Base-by-base conservation (phyloP, 1,284 basidiomycete species). In the Trametes polyzona region DNA sequence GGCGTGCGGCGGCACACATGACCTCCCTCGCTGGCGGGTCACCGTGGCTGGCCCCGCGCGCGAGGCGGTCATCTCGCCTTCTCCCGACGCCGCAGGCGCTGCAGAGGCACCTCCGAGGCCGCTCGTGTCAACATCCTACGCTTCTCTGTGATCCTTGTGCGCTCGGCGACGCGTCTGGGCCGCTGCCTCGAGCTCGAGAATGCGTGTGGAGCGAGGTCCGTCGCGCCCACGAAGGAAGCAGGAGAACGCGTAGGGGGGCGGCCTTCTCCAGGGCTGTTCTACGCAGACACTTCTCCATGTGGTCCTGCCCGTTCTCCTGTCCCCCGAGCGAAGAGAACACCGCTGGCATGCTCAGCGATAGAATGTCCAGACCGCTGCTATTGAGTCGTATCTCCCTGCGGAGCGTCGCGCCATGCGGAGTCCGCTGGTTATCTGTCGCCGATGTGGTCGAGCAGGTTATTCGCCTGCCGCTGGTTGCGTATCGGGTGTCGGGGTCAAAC, bases 141-240 rank as follows among this genome's bases (percentile, higher is more conserved):
- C 40, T 53, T 47, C 52, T 44, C 14, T 47, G 24, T 59, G 52
- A 55, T 55, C 53, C 44, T 52, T 42, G 39, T 19, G 9, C n/a
- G 43, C 58, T 52, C 53, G 53, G 58, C 48, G 40, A 41, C 27
- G 16, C 21, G 52, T 52, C 56, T 48, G 26, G 56, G 39, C 55
- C 48, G 32, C 37, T 19, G 24, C 10, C 43, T n/a, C 42, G 33
- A 21, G 14, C 16, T n/a, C 42, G 33, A 21, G 14, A 12, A 16
- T 16, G 26, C 35, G 19, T 10, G 14, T 11, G 47, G 24, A 6
- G 23, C 26, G n/a, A 19, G 36, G 37, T 17, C 19, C 4, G 27
- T 19, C 21, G 27, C 27, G 37, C 32, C 47, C 19, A 39, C 33
- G 6, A 35, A 35, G 33, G n/a, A n/a, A n/a, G n/a, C n/a, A n/a